Evolutionary conservation across 768 basidiomycete species (phyloP).

Genomic region (Tricholoma hemisulphureum): DNA sequence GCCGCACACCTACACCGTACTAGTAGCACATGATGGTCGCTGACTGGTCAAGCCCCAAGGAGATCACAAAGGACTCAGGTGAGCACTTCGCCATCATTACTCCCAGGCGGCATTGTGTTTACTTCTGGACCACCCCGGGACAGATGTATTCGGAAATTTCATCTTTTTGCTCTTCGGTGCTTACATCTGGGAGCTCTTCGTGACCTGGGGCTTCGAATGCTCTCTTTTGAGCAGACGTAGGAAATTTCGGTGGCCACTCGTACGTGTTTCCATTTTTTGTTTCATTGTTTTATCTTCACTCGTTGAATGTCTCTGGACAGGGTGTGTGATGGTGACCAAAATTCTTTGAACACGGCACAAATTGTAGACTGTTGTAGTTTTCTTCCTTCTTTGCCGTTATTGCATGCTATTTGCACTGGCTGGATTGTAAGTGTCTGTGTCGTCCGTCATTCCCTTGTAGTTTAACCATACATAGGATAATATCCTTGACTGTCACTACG

Average conservation of each 20-base stretch:
- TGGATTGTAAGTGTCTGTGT: slow-evolving; percentile 59
- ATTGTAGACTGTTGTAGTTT: slow-evolving; percentile 33
- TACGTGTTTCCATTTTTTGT: slow-evolving; percentile 34
- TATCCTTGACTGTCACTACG: slow-evolving; percentile 52
- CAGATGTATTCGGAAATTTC: slow-evolving; percentile 59
- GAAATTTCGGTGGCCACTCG: slow-evolving; percentile 67
- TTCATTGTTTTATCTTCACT: not conserved
- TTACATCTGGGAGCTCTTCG: slow-evolving; percentile 66
- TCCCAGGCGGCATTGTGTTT: not conserved
- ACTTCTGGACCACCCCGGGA: not conserved
- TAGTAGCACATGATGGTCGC: slow-evolving; percentile 36
- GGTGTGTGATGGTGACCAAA: slow-evolving; percentile 18
- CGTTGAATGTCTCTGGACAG: slow-evolving; percentile 13
- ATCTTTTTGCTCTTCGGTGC: slow-evolving; percentile 64
- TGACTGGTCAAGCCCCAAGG: slow-evolving; percentile 48
- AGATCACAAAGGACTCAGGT: slow-evolving; percentile 45
- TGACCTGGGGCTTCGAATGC: slow-evolving; percentile 66
- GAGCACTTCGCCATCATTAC: not conserved
- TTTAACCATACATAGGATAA: slow-evolving; percentile 40
- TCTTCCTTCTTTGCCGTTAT: slow-evolving; percentile 71
- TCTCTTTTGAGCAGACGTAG: slow-evolving; percentile 56
- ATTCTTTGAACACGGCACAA: not conserved
- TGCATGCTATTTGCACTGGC: slow-evolving; percentile 66
- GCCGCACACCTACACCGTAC: too few relatives aligned
- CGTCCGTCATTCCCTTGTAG: not conserved